phyloP scores from a whole-genome alignment of 1,284 basidiomycete genomes.

The Amylostereum areolatum region DNA sequence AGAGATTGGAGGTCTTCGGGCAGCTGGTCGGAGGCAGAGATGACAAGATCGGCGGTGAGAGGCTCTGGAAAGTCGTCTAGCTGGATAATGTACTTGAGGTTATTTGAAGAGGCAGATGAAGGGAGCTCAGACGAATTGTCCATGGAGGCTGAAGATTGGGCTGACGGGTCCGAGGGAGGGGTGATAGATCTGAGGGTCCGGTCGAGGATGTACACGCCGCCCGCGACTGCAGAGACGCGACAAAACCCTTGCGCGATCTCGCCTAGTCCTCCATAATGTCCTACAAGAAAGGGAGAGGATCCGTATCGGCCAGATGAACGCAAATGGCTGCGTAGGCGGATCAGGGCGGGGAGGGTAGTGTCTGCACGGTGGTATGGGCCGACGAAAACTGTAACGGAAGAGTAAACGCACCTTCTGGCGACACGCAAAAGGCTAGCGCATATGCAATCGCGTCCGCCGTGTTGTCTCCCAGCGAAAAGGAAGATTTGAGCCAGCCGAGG shows the following conservation, averaged over 20 bases:
- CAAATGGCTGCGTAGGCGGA: slow-evolving; percentile 68
- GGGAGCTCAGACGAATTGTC: slow-evolving; percentile 5
- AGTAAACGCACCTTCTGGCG: slow-evolving; percentile 39
- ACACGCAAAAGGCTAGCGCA: slow-evolving; percentile 65
- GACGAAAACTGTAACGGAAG: slow-evolving; percentile 1
- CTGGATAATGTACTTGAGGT: slow-evolving; percentile 35
- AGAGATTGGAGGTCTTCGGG: slow-evolving; percentile 22
- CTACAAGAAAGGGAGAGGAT: slow-evolving; percentile 84
- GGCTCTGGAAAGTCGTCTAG: slow-evolving; percentile 58
- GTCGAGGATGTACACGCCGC: slow-evolving; percentile 84
- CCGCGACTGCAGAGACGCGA: slow-evolving; percentile 80
- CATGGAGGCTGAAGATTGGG: slow-evolving; percentile 11
- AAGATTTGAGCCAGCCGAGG: slow-evolving; percentile 50
- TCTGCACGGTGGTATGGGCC: slow-evolving; percentile 37
- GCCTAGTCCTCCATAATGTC: slow-evolving; percentile 90
- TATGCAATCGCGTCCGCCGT: slow-evolving; percentile 61
- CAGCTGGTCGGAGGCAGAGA: slow-evolving; percentile 33
- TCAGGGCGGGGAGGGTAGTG: slow-evolving; percentile 54
- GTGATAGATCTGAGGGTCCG: slow-evolving; percentile 40
- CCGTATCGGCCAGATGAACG: slow-evolving; percentile 85
- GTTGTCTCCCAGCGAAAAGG: slow-evolving; percentile 57
- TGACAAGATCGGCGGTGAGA: slow-evolving; percentile 39
- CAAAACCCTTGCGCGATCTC: slow-evolving; percentile 95
- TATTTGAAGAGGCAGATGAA: too few relatives aligned
- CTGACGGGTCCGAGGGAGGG: slow-evolving; percentile 14